Base-by-base conservation (phyloP, 768 basidiomycete species). In the Calocybe cyanea region DNA sequence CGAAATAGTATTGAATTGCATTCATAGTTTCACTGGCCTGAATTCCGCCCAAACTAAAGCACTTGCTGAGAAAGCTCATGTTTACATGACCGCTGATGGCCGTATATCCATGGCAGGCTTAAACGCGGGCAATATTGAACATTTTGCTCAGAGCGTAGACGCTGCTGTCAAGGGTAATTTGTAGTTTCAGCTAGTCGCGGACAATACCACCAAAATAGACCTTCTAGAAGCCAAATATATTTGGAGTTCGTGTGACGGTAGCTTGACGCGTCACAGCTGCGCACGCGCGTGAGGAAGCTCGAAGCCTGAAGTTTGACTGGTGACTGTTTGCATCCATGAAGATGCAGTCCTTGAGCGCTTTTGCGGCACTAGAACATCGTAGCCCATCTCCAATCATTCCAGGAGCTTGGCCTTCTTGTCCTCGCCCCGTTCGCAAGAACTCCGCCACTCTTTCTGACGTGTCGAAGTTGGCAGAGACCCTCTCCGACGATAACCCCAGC, bases 71-170 rank as follows among this genome's bases (percentile, higher is more conserved):
- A 88, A 87, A 61, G 88, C 89, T 3, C 90, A 94, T 62, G 74
- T 95, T 52, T 95, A 95, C 68, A 87, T 94, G 87, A 94, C 92
- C n/a, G 74, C 77, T 46, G 87, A 94, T 63, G 92, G 92, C 15
- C 85, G 92, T 55, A 92, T 94, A 57, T 91, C 89, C 35, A 95
- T 94, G 91, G 90, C 92, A 50, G 92, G 90, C 25, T 67, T 95
- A 60, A 95, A 94, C 72, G 67, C 68, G 49, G 62, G 68, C 60
- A 95, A 95, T 74, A 80, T 95, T 56, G 82, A 84, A 57, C 90
- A 94, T 74, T 93, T 96, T 63, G 91, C 92, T 2, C 76, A 91
- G 68, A 81, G 82, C 58, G 85, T 95, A 46, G 78, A 89, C 66
- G 80, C 81, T 57, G 89, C 84, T 48, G 89, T 93, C 53, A 83